phyloP scores from a whole-genome alignment of 441 rosid species.

The Gossypium schwendimanii region DNA sequence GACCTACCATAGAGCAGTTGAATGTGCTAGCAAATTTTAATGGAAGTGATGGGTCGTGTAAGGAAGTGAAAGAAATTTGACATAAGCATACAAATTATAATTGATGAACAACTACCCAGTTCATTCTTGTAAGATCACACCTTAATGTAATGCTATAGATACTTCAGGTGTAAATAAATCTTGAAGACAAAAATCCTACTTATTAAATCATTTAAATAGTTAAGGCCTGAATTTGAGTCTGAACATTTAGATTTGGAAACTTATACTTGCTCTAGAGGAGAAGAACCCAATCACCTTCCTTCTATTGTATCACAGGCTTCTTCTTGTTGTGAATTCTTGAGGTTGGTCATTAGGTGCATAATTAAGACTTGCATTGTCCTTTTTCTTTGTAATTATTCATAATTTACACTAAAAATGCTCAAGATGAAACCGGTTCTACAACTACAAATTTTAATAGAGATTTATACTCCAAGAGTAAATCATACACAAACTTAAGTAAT shows the following conservation, averaged over 20 bases:
- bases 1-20: background rate
- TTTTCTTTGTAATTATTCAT: background rate
- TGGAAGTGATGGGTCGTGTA: background rate
- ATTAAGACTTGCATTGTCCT: background rate
- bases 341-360: background rate
- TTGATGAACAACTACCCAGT: background rate
- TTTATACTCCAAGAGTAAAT: background rate
- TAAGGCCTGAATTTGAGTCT: background rate
- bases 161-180: background rate
- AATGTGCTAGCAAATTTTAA: background rate
- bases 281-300: background rate
- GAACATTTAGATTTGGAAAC: background rate
- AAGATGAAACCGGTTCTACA: background rate
- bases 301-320: background rate
- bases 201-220: background rate
- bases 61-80: background rate
- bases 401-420: background rate
- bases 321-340: background rate
- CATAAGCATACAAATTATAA: background rate
- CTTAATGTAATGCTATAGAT: background rate
- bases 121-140: background rate
- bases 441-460: background rate
- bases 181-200: background rate
- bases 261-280: background rate
- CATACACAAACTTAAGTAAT: background rate